These are phyloP conservation scores for Chrysopogon serrulatus DNA, from an alignment of 176 grass and related monocot genomes.

Conservation along the genomic window DNA sequence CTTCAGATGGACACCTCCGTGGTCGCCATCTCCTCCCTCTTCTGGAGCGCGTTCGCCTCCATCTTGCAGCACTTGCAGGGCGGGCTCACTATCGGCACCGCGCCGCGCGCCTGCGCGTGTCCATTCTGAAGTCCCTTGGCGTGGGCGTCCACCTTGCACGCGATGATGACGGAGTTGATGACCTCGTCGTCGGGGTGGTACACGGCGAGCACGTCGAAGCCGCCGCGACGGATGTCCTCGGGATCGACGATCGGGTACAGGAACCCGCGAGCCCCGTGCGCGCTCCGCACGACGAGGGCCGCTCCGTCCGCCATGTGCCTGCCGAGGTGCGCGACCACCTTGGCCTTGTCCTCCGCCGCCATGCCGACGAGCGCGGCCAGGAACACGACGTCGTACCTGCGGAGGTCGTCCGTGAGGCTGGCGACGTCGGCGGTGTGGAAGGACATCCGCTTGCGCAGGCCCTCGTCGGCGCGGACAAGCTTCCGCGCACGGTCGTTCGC, in stretches of 20 bases:
- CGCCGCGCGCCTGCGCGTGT: background rate
- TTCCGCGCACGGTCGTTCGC: constrained; percentile 54
- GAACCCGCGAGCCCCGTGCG: constrained; percentile 66
- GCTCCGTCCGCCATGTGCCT: constrained; percentile 51
- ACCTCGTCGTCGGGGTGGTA: constrained; percentile 63
- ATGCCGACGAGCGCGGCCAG: constrained; percentile 77
- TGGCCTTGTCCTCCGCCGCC: constrained; percentile 52
- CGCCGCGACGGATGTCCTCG: constrained; percentile 38
- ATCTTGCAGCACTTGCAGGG: constrained; percentile 34
- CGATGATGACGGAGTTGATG: constrained; percentile 64
- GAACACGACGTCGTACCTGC: constrained; percentile 69
- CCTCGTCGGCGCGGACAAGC: constrained; percentile 47
- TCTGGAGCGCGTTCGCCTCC: background rate
- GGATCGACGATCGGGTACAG: constrained; percentile 69
- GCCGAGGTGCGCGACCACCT: constrained; percentile 52
- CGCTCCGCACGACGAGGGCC: constrained; percentile 60
- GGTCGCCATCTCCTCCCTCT: constrained; percentile 22
- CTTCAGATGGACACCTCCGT: constrained; percentile 14
- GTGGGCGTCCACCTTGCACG: constrained; percentile 20
- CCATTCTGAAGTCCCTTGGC: background rate
- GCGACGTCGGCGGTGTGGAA: constrained; percentile 76
- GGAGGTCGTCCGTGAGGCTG: constrained; percentile 21
- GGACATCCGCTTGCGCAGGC: constrained; percentile 40
- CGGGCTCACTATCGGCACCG: constrained; percentile 13
- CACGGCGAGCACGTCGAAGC: constrained; percentile 66